Evolutionary conservation across 2,329 filamentous ascomycete species (phyloP).

Genomic region (Cryphonectria radicalis): DNA sequence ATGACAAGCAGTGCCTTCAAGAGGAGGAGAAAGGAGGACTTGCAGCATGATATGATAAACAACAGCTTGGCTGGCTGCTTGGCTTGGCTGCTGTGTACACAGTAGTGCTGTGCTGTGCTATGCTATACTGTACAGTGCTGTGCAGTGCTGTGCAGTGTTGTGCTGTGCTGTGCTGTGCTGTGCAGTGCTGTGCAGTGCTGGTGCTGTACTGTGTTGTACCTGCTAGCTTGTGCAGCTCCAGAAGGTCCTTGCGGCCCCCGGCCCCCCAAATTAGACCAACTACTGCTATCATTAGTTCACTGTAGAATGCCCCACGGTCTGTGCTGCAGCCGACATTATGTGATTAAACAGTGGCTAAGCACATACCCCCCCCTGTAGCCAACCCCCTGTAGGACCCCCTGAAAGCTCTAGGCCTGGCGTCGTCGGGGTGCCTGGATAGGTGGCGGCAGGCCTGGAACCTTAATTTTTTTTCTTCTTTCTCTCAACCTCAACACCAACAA

Average conservation of each 20-base stretch:
- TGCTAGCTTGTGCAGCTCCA: neutral
- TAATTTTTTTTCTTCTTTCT: neutral
- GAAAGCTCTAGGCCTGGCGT: neutral
- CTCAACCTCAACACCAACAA: too few relatives aligned
- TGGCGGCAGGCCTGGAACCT: neutral
- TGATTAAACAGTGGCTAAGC: slow-evolving; percentile 1
- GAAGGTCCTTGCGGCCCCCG: neutral
- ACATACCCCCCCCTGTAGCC: neutral
- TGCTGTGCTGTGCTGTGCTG: slow-evolving; percentile 3
- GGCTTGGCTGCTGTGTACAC: neutral
- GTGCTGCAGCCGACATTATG: slow-evolving; percentile 11
- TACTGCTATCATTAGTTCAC: neutral
- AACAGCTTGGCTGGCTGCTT: neutral
- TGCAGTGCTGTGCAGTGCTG: neutral
- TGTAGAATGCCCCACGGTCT: neutral
- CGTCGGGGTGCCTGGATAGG: neutral
- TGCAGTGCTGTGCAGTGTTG: neutral
- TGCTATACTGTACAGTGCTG: neutral
- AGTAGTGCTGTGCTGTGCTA: neutral
- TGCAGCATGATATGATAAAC: neutral
- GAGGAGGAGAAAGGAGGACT: neutral
- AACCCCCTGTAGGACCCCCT: neutral
- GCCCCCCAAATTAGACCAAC: neutral
- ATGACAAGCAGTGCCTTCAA: neutral
- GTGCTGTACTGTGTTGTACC: neutral